A percentile compares a stretch with the other conserved stretches of the same genome.
phyloP scores from a whole-genome alignment of 2,329 filamentous ascomycete genomes.

The Paramyrothecium sp. region DNA sequence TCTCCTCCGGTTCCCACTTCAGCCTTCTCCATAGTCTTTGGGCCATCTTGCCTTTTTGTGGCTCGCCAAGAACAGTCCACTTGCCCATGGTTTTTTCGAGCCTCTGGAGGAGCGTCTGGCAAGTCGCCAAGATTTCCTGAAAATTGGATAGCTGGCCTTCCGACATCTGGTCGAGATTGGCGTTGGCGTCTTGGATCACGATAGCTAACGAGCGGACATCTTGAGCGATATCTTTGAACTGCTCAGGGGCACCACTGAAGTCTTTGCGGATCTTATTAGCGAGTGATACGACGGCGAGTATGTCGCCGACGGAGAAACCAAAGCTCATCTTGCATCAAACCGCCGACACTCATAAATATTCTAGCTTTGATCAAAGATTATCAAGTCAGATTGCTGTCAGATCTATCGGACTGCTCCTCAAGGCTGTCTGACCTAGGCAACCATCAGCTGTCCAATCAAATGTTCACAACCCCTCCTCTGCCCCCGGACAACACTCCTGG shows the following conservation, averaged over 20 bases:
- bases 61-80: background rate
- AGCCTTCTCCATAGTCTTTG: background rate
- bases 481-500: too few species aligned
- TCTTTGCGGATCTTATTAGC: background rate
- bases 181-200: background rate
- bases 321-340: background rate
- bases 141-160: background rate
- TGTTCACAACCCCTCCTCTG: too few species aligned
- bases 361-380: too few species aligned
- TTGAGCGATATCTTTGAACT: background rate
- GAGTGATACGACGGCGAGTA: background rate
- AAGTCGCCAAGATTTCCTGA: background rate
- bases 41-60: background rate
- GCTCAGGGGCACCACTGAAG: background rate
- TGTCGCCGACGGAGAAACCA: background rate
- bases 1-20: background rate
- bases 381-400: too few species aligned
- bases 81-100: background rate
- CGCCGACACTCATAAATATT: too few species aligned
- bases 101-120: background rate
- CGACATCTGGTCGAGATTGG: background rate
- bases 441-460: too few species aligned
- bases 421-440: too few species aligned
- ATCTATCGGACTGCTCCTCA: too few species aligned
- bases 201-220: background rate